Percentiles rank a stretch among this genome's conserved stretches.
Evolutionary conservation across 371 early-diverging fungal genomes (phyloP).

Genomic region (Conidiobolus incongruus): DNA sequence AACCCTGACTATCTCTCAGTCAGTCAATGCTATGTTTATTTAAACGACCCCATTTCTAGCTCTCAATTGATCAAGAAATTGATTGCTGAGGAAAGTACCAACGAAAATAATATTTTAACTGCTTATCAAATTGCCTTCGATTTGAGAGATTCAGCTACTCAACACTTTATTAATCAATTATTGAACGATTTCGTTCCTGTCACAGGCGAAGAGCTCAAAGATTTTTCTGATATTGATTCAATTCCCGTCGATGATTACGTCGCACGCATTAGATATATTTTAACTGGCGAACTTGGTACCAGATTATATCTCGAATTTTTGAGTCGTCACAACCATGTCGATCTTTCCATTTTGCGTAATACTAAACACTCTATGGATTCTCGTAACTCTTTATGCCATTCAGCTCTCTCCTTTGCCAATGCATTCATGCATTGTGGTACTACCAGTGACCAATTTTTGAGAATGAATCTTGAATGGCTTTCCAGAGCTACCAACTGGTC

Average conservation of each 20-base stretch:
- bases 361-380: constrained; percentile 69
- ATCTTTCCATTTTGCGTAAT: constrained; percentile 78
- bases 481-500: constrained; percentile 96
- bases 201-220: constrained; percentile 5
- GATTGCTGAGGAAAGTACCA: constrained; percentile 13
- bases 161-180: constrained; percentile 70
- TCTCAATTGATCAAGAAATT: constrained; percentile 49
- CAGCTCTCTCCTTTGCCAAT: constrained; percentile 88
- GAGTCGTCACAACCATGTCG: constrained; percentile 82
- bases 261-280: constrained; percentile 31
- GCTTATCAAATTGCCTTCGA: constrained; percentile 96
- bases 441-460: constrained; percentile 92
- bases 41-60: constrained; percentile 49
- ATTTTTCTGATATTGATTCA: neutral
- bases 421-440: constrained; percentile 97
- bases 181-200: constrained; percentile 23
- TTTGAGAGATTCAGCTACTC: constrained; percentile 80
- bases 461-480: constrained; percentile 96
- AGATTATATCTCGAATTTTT: constrained; percentile 82
- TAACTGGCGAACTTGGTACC: constrained; percentile 73
- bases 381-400: constrained; percentile 79
- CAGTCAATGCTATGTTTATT: constrained; percentile 74
- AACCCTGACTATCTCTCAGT: constrained; percentile 79
- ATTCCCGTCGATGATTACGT: constrained; percentile 1
- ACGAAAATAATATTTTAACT: constrained; percentile 31